A percentile compares a stretch with the other conserved stretches of the same genome.
These are phyloP conservation scores for Noccaea bulbosa DNA, from an alignment of 345 rosid genomes.

Conservation along the genomic window DNA sequence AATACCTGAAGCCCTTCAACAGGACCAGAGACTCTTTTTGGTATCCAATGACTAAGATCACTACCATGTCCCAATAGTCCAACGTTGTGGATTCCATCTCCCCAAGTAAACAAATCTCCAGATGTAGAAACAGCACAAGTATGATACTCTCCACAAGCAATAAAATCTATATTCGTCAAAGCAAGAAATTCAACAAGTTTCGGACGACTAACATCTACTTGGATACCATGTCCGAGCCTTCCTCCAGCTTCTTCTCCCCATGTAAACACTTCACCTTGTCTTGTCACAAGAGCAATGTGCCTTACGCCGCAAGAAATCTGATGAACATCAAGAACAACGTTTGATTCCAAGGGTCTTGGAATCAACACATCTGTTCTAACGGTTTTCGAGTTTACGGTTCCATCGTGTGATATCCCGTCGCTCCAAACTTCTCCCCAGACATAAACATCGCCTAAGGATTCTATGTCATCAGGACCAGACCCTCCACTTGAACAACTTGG, in stretches of 20 bases:
- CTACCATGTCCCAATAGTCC: constrained; percentile 93
- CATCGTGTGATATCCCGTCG: constrained; percentile 62
- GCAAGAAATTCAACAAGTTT: constrained; percentile 85
- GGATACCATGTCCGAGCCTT: constrained; percentile 88
- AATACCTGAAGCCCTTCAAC: constrained; percentile 90
- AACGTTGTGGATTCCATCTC: constrained; percentile 80
- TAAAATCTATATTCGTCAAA: constrained; percentile 68
- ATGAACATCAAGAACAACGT: constrained; percentile 95
- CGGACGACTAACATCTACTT: constrained; percentile 69
- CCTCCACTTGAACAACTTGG: constrained; percentile 95
- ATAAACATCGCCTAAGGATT: constrained; percentile 92
- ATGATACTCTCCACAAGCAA: constrained; percentile 88
- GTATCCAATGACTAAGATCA: constrained; percentile 89
- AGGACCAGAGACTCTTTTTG: constrained; percentile 82
- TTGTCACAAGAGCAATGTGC: constrained; percentile 86
- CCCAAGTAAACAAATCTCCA: constrained; percentile 91
- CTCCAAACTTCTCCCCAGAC: constrained; percentile 96
- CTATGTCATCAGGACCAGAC: constrained; percentile 99
- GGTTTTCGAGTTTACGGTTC: constrained; percentile 46
- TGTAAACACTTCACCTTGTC: constrained; percentile 95
- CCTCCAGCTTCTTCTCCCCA: constrained; percentile 99
- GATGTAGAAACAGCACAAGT: constrained; percentile 78
- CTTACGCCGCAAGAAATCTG: constrained; percentile 88
- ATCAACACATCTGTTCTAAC: constrained; percentile 60
- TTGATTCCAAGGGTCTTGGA: constrained; percentile 87